These are phyloP conservation scores for Yamadazyma paraphyllophila DNA, from an alignment of 805 yeast species.

Conservation along the genomic window DNA sequence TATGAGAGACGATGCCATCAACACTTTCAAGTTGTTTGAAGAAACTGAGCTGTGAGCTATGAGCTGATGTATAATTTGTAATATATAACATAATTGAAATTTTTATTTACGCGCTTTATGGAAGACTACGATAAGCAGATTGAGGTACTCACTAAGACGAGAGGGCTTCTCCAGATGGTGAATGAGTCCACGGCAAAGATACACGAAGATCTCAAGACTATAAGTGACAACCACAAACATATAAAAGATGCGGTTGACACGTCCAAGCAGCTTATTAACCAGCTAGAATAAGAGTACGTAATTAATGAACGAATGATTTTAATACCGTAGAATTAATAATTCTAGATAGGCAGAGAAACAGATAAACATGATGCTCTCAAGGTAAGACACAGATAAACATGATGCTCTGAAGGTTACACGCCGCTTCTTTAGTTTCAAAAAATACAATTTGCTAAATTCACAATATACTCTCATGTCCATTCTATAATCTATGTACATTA, in stretches of 20 bases:
- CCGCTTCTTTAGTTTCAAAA: too few species aligned
- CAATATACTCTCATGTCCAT: too few species aligned
- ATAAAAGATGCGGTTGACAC: conserved; percentile 7
- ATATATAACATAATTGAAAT: background rate
- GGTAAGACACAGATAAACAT: too few species aligned
- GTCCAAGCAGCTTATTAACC: conserved; percentile 2
- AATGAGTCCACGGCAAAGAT: conserved; percentile 14
- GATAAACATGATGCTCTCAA: too few species aligned
- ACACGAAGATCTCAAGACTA: conserved; percentile 11
- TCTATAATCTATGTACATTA: background rate
- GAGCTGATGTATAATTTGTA: conserved; percentile 3
- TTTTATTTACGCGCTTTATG: background rate
- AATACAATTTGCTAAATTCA: too few species aligned
- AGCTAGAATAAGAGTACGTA: background rate
- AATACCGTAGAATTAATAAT: too few species aligned
- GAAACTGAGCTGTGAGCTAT: conserved; percentile 32
- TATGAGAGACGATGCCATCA: conserved; percentile 67
- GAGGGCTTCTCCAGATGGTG: conserved; percentile 14
- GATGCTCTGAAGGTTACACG: too few species aligned
- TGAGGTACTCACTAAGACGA: conserved; percentile 12
- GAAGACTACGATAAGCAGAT: conserved; percentile 11
- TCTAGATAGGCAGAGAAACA: too few species aligned
- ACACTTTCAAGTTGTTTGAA: conserved; percentile 54
- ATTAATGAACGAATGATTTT: background rate
- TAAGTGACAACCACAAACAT: conserved; percentile 9